Conservation (phyloP, 805 yeast genomes). For the Maudiozyma barnettii region DNA sequence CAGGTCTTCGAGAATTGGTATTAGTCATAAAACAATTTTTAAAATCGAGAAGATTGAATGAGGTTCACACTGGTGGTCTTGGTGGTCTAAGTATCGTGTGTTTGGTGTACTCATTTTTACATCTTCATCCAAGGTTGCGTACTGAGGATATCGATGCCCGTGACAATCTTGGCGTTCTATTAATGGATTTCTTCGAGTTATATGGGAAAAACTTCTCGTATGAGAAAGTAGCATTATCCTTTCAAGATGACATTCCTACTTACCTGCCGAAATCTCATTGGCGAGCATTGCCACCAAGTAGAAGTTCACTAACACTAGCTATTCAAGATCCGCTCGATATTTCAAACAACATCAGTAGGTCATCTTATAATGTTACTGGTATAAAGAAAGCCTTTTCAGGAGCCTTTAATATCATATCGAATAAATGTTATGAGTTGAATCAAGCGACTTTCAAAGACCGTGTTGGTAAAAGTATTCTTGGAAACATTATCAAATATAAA, state of each 20-base stretch:
- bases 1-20: constrained; percentile 76
- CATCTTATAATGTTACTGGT: constrained; percentile 71
- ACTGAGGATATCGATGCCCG: constrained; percentile 56
- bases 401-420: constrained; percentile 67
- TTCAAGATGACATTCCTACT: constrained; percentile 42
- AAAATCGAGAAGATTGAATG: constrained; percentile 65
- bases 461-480: constrained; percentile 63
- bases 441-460: constrained; percentile 56
- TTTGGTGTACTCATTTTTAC: constrained; percentile 68
- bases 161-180: constrained; percentile 73
- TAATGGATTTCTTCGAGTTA: constrained; percentile 86
- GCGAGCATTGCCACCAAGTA: constrained; percentile 32
- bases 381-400: constrained; percentile 82
- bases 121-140: constrained; percentile 66
- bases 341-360: constrained; percentile 70
- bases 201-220: constrained; percentile 87
- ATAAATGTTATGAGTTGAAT: constrained; percentile 66
- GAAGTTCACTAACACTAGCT: constrained; percentile 52
- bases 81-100: constrained; percentile 95
- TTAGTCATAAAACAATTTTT: constrained; percentile 79
- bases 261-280: constrained; percentile 53
- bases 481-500: constrained; percentile 65
- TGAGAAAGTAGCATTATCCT: constrained; percentile 63
- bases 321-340: constrained; percentile 87
- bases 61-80: constrained; percentile 86